Evolutionary conservation across 352 stramenopile genomes (phyloP), one percentile per base, ranked within the genome.

Genomic region (Pythium grandisporangium): DNA sequence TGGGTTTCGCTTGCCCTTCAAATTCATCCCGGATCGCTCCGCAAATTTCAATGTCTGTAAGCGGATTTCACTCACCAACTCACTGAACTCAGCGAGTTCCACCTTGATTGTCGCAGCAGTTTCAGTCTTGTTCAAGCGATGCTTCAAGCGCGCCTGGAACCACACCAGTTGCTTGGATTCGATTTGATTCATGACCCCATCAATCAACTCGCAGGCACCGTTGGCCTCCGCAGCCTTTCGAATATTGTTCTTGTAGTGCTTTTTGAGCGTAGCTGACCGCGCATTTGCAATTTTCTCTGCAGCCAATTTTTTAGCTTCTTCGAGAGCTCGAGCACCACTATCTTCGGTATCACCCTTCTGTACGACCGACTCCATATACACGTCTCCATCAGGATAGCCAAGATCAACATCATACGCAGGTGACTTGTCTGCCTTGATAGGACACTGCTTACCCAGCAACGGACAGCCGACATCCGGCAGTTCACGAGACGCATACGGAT

Each of bases 401-500:
- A 91, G 68, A 36, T 95, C 79, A 16, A 83, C 30, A 34, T 65
- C 65, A 46, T 96, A 96, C 8, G 70, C 48, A 23, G 80, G 79
- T 21, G 63, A 30, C 36, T 53, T 67, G 49, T 96, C 82, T 1
- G 85, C 85, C 52, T 91, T 94, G 42, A 96, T 77, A 10, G 85
- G 85, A 52, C 85, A 96, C 44, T 95, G 83, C 45, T 95, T 96
- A 25, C 85, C 86, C 26, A 96, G 66, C 73, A 95, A 64, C 24
- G 80, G 80, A 48, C 80, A 93, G 10, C 80, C 80, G 24, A 88
- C 84, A 33, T 84, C 80, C 0, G 74, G 76, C 32, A 86, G 70
- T 35, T 93, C 77, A 17, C 80, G 80, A 10, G 80, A 91, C 30
- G 78, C 75, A 47, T 95, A 95, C 29, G 70, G 76, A 51, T 96